phyloP scores from a whole-genome alignment of 495 filamentous ascomycete species.

The Beverwykella pulmonaria region DNA sequence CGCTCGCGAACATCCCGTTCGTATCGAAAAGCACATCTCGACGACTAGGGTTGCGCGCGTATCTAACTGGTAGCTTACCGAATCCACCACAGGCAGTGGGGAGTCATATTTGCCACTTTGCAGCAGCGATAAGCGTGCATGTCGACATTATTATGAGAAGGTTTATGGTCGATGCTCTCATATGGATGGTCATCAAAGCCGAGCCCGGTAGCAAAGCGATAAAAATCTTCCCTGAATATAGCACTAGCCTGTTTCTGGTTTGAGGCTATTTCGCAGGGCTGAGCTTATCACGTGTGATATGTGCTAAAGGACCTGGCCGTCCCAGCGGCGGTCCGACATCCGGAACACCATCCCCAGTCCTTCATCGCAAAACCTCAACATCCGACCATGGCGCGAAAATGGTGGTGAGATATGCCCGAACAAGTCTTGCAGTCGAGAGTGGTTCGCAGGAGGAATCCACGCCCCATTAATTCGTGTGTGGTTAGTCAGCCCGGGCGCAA shows the following conservation, averaged over 20 bases:
- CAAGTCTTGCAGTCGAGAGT: conserved; percentile 35
- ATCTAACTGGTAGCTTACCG: not conserved
- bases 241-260: not conserved
- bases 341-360: conserved; percentile 8
- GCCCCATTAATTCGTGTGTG: conserved; percentile 39
- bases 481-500: no score
- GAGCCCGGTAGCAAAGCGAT: not conserved
- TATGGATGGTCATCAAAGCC: not conserved
- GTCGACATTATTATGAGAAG: conserved; percentile 1
- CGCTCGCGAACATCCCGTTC: conserved; percentile 1
- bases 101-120: not conserved
- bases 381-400: conserved; percentile 19
- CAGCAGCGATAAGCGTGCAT: conserved; percentile 6
- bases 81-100: not conserved
- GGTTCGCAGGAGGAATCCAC: conserved; percentile 36
- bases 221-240: conserved; percentile 4
- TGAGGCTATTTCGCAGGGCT: not conserved
- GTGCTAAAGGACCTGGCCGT: not conserved
- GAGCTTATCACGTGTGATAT: conserved; percentile 17
- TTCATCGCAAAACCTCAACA: conserved; percentile 2
- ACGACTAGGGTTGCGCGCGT: not conserved
- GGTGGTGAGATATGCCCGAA: conserved; percentile 33
- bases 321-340: conserved; percentile 23
- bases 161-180: not conserved
- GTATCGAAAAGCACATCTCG: conserved; percentile 8